Conservation (phyloP, 2,329 filamentous ascomycete species). For the Rasamsonia emersonii region DNA sequence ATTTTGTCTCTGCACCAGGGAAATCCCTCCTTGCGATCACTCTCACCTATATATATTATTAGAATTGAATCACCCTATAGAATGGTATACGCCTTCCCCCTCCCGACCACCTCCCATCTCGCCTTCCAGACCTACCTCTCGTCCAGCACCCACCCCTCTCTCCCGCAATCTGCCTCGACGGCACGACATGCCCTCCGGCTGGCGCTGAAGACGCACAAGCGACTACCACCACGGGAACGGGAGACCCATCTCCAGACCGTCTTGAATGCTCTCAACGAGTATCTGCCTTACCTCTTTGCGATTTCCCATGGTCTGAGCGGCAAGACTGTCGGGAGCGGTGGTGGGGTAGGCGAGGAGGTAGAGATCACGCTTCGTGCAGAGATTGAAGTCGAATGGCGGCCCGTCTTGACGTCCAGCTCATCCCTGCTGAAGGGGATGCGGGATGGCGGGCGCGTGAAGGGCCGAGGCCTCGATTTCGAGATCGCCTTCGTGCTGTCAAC, state of each 20-base stretch:
- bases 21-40: too few relatives aligned
- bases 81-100: constrained; percentile 84
- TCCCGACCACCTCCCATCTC: constrained; percentile 84
- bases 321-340: constrained; percentile 29
- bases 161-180: constrained; percentile 73
- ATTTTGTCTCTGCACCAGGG: too few relatives aligned
- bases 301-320: constrained; percentile 64
- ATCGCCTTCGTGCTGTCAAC: constrained; percentile 70
- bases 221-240: constrained; percentile 64
- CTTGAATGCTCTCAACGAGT: constrained; percentile 60
- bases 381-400: constrained; percentile 71
- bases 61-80: constrained; percentile 1
- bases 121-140: constrained; percentile 69
- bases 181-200: constrained; percentile 76
- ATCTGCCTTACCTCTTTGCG: constrained; percentile 75
- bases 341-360: constrained; percentile 49
- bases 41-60: too few relatives aligned
- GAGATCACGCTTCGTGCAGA: constrained; percentile 58
- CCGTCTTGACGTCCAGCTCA: constrained; percentile 58
- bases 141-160: constrained; percentile 78
- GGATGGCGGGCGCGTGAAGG: constrained; percentile 57
- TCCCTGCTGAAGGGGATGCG: constrained; percentile 33
- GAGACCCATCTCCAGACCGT: constrained; percentile 62
- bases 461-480: constrained; percentile 73
- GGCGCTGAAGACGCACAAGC: constrained; percentile 80